Percentiles rank a stretch among this genome's conserved stretches.
phyloP scores from a whole-genome alignment of 306 rosid genomes.

The Vigna nakashimae region DNA sequence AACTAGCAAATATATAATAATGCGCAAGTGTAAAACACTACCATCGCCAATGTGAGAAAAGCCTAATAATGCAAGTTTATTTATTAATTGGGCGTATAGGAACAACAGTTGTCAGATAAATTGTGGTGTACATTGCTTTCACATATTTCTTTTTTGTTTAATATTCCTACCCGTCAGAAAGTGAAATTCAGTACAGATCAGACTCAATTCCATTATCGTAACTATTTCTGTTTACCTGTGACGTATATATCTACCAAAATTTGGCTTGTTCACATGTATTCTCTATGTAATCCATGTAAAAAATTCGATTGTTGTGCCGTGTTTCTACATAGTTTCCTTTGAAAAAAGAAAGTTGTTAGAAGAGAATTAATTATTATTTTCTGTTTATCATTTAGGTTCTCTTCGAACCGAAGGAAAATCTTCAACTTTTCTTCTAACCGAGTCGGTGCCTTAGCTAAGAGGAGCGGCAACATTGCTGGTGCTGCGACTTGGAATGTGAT shows the following conservation, averaged over 20 bases:
- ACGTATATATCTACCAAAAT: not conserved
- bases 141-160: conserved; percentile 11
- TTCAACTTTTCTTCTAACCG: too few species aligned
- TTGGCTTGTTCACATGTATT: not conserved
- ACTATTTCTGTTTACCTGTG: not conserved
- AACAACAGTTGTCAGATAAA: not conserved
- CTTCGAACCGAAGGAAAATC: too few species aligned
- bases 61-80: conserved; percentile 25
- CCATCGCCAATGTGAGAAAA: conserved; percentile 1
- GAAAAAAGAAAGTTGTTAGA: too few species aligned
- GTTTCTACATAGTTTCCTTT: not conserved
- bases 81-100: conserved; percentile 1
- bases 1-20: not conserved
- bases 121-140: conserved; percentile 3
- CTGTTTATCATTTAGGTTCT: too few species aligned
- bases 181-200: conserved; percentile 38
- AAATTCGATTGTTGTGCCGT: not conserved
- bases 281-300: not conserved
- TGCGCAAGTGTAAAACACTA: conserved; percentile 31
- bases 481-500: not conserved
- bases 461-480: too few species aligned
- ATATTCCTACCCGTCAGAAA: conserved; percentile 35
- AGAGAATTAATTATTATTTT: too few species aligned
- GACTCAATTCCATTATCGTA: not conserved
- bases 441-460: too few species aligned